Conservation (phyloP, 1,284 basidiomycete species). For the Gymnopus androsaceus region DNA sequence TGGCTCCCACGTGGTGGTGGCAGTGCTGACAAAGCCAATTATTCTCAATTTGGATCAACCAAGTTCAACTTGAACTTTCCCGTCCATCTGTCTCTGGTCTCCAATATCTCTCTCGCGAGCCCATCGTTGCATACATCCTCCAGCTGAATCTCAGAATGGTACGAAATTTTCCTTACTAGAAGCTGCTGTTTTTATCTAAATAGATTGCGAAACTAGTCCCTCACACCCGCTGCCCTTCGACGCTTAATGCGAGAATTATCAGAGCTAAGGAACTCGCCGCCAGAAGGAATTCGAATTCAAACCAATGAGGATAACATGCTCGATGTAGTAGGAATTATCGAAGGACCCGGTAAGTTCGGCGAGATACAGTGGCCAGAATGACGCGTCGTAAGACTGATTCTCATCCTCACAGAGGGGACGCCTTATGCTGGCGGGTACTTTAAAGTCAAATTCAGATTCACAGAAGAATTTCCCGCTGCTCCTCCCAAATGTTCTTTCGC, state of each 20-base stretch:
- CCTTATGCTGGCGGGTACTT: conserved; percentile 94
- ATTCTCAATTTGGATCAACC: too few species aligned
- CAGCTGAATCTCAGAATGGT: too few species aligned
- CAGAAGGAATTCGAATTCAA: conserved; percentile 85
- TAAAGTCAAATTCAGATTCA: conserved; percentile 83
- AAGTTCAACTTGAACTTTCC: too few species aligned
- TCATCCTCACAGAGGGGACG: conserved; percentile 66
- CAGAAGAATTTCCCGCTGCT: conserved; percentile 85
- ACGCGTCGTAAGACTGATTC: conserved; percentile 31
- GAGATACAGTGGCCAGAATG: conserved; percentile 13
- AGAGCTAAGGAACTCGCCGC: conserved; percentile 77
- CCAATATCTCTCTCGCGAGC: too few species aligned
- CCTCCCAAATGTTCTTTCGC: conserved; percentile 92
- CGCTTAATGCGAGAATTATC: conserved; percentile 84
- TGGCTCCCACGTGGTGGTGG: too few species aligned
- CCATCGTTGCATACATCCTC: too few species aligned
- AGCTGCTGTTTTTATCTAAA: too few species aligned
- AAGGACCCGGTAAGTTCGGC: conserved; percentile 68
- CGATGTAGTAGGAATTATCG: conserved; percentile 78
- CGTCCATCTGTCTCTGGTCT: too few species aligned
- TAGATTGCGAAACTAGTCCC: too few species aligned
- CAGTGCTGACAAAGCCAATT: too few species aligned
- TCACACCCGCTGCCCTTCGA: conserved; percentile 59
- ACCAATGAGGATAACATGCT: conserved; percentile 84
- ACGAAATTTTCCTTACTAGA: too few species aligned